Conservation (phyloP, 495 filamentous ascomycete species). For the Penicillium coffeae region DNA sequence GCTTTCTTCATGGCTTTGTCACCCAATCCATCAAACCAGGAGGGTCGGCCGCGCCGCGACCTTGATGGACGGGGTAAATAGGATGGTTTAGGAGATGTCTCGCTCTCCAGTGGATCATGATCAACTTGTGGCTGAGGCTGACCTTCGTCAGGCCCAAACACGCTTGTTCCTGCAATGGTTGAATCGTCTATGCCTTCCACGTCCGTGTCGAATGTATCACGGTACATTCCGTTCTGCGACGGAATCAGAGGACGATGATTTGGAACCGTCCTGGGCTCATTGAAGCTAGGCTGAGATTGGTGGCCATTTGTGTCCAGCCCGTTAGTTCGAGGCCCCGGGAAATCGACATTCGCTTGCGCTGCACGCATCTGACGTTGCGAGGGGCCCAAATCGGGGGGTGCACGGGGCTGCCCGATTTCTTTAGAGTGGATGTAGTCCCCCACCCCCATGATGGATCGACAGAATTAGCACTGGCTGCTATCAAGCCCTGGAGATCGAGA, state of each 20-base stretch:
- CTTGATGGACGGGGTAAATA: constrained; percentile 24
- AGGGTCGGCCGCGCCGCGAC: constrained; percentile 22
- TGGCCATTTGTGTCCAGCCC: constrained; percentile 19
- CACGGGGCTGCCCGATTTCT: constrained; percentile 33
- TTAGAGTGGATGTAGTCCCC: constrained; percentile 45
- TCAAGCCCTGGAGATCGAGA: not conserved
- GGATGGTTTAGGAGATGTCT: constrained; percentile 17
- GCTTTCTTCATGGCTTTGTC: constrained; percentile 35
- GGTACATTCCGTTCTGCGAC: constrained; percentile 19
- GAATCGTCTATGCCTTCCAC: constrained; percentile 47
- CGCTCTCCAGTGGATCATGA: constrained; percentile 14
- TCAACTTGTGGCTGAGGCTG: constrained; percentile 25
- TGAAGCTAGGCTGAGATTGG: constrained; percentile 11
- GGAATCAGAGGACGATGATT: constrained; percentile 4
- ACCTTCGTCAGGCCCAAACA: constrained; percentile 33
- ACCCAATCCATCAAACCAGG: constrained; percentile 38
- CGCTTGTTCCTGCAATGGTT: constrained; percentile 41
- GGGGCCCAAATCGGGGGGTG: constrained; percentile 19
- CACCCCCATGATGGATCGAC: constrained; percentile 34
- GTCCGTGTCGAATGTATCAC: constrained; percentile 45
- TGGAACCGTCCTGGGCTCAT: constrained; percentile 12
- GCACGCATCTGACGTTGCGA: constrained; percentile 33
- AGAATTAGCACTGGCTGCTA: not conserved
- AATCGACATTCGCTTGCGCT: constrained; percentile 35
- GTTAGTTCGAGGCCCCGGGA: constrained; percentile 23